Base-by-base conservation (phyloP, 2,329 filamentous ascomycete genomes). In the Incumbomyces delicatus region DNA sequence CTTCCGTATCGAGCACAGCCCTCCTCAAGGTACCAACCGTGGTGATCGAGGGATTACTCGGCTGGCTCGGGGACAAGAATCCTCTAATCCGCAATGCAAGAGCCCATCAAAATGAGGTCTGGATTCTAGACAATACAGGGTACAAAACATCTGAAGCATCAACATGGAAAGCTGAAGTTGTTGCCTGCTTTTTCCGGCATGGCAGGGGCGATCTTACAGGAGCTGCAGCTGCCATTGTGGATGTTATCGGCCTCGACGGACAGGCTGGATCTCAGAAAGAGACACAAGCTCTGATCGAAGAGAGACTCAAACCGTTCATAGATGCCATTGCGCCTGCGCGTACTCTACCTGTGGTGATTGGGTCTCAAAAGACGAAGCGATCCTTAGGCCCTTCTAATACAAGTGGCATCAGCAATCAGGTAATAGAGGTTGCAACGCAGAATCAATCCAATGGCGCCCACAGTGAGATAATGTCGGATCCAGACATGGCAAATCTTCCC, bases 61-160 rank as follows among this genome's bases (percentile, higher is more conserved):
- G 50, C 14, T 52, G 65, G 14, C 57, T 70, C 18, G 63, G 64
- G 20, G 54, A 57, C 39, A 59, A 61, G 41, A 83, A 80, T 58
- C 81, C 82, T 1, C 67, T 81, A 11, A 72, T 76, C 1, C 74
- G 74, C 38, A 68, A 72, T 30, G 76, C 87, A 39, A 75, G 79
- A 46, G 70, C 73, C 13, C 67, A 77, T n/a, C 64, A 71, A 41
- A 84, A 95, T 62, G 79, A 77, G 12, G 80, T 95, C 34, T 95
- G 90, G 90, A 70, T 95, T 6, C 72, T 95, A 40, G 88, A 96
- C 68, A 95, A 92, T 59, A 90, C 85, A 2, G 89, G 88, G 3
- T 90, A 83, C 62, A 77, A 78, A 50, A 57, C 63, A 18, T 42
- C 60, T 44, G 60, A 61, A 51, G 50, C 53, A 37, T 63, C 66